phyloP scores from a whole-genome alignment of 805 yeast species.

The Candida ficus region DNA sequence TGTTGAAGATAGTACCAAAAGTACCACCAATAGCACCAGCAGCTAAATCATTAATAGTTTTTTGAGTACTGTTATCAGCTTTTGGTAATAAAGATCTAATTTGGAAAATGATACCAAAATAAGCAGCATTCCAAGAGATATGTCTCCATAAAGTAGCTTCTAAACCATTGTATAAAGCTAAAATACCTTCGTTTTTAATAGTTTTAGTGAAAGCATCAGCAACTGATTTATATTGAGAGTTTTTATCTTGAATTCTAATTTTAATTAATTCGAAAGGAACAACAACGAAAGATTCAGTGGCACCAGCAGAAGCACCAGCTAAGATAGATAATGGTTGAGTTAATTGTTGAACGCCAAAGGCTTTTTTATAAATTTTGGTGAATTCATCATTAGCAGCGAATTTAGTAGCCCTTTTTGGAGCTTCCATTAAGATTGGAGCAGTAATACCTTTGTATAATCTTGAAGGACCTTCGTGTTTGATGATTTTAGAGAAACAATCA shows the following conservation, averaged over 20 bases:
- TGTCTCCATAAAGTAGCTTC: conserved; percentile 99
- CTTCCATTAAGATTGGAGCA: conserved; percentile 98
- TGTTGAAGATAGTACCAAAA: conserved; percentile 88
- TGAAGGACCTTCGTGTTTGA: conserved; percentile 78
- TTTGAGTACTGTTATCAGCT: conserved; percentile 63
- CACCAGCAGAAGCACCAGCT: conserved; percentile 98
- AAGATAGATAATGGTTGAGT: conserved; percentile 81
- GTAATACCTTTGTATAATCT: conserved; percentile 89
- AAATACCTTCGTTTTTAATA: conserved; percentile 66
- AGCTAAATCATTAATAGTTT: conserved; percentile 80
- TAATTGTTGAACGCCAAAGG: conserved; percentile 64
- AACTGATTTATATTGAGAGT: conserved; percentile 78
- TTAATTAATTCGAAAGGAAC: conserved; percentile 97
- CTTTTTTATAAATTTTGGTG: conserved; percentile 73
- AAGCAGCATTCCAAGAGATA: conserved; percentile 95
- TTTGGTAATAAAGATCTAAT: conserved; percentile 74
- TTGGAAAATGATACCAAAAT: conserved; percentile 92
- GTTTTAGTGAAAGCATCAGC: conserved; percentile 74
- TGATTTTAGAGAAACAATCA: conserved; percentile 78
- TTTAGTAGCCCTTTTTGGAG: conserved; percentile 98
- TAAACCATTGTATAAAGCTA: conserved; percentile 88
- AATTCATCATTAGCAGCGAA: conserved; percentile 98
- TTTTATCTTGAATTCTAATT: conserved; percentile 87
- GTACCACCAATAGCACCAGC: conserved; percentile 98
- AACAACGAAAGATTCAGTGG: conserved; percentile 92